Evolutionary conservation across 345 rosid genomes (phyloP).

Genomic region (Rhodamnia rubescens): DNA sequence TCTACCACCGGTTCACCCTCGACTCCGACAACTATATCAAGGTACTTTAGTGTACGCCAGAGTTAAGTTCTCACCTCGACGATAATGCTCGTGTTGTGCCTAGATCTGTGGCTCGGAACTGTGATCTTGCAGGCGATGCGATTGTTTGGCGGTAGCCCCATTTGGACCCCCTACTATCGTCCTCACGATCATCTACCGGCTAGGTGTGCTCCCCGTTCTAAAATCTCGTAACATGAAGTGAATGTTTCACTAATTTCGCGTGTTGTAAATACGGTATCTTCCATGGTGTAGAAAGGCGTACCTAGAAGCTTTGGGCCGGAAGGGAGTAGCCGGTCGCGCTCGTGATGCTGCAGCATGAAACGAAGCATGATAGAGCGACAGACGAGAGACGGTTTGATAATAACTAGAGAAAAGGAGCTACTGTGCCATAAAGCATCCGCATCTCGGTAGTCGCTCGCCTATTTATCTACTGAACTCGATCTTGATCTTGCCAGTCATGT

Average conservation of each 20-base stretch:
- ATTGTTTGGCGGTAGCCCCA: slow-evolving; percentile 66
- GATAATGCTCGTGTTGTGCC: not conserved
- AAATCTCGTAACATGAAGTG: not conserved
- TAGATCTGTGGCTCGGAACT: not conserved
- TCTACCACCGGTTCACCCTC: slow-evolving; percentile 77
- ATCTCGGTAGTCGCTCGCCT: not conserved
- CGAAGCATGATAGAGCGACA: not conserved
- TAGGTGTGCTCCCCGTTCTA: slow-evolving; percentile 17
- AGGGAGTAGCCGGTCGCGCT: not conserved
- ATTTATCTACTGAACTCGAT: not conserved
- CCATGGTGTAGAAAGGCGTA: not conserved
- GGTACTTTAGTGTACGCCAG: slow-evolving; percentile 14
- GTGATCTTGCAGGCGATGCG: slow-evolving; percentile 57
- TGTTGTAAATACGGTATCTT: not conserved
- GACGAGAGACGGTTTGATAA: not conserved
- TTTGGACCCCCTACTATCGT: slow-evolving; percentile 85
- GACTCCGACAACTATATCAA: slow-evolving; percentile 68
- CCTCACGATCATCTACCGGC: slow-evolving; percentile 80
- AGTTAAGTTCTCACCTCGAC: not conserved
- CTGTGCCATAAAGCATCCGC: not conserved
- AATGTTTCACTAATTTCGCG: not conserved
- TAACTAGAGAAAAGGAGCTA: not conserved
- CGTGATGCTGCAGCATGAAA: not conserved
- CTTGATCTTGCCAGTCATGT: not conserved
- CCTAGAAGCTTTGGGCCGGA: not conserved